Percentiles rank a stretch among this genome's conserved stretches.
These are phyloP conservation scores for Claviceps pazoutovae DNA, from an alignment of 2,329 filamentous ascomycete species.

Conservation along the genomic window DNA sequence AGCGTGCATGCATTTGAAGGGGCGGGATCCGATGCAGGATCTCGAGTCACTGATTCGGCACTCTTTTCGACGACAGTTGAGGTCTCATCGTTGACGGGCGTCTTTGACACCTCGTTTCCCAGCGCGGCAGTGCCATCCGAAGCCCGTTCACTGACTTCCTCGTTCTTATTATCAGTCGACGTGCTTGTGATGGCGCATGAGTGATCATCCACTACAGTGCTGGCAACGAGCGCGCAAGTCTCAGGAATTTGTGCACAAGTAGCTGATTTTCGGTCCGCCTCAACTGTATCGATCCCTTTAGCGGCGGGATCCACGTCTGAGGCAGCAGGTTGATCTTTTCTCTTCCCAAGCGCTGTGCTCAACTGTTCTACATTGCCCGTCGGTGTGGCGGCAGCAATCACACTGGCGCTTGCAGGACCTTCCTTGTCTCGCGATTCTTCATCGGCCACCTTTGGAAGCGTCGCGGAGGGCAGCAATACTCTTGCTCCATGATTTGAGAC, in stretches of 20 bases:
- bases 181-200: constrained; percentile 8
- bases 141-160: constrained; percentile 17
- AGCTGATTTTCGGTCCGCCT: neutral
- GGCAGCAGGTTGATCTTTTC: neutral
- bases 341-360: neutral
- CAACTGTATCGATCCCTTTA: neutral
- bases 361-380: neutral
- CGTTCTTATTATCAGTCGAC: constrained; percentile 17
- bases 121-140: constrained; percentile 21
- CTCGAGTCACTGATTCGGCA: neutral
- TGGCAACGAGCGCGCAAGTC: neutral
- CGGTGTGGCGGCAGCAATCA: neutral
- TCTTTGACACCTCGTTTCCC: constrained; percentile 8
- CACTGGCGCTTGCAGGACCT: neutral
- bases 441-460: neutral
- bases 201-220: neutral
- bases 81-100: neutral
- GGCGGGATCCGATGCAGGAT: neutral
- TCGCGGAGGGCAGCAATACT: constrained; percentile 10
- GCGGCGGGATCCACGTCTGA: neutral
- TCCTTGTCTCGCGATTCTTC: neutral
- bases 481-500: constrained; percentile 7
- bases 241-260: neutral
- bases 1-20: neutral
- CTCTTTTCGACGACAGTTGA: neutral